These are phyloP conservation scores for Globisporangium camurandrum DNA, from an alignment of 352 stramenopile species.

Conservation along the genomic window DNA sequence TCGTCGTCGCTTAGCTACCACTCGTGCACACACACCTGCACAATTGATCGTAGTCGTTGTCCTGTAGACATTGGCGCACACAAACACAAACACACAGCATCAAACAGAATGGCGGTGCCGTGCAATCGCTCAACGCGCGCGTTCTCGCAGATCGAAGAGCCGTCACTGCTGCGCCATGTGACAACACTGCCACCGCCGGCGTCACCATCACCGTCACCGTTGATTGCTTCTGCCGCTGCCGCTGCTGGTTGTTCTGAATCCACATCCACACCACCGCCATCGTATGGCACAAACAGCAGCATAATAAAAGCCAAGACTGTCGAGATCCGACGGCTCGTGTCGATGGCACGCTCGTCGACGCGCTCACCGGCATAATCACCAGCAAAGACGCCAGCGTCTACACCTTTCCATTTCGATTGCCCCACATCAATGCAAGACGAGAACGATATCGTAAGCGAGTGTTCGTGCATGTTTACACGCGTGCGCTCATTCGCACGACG, in stretches of 20 bases:
- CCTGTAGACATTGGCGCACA: background rate
- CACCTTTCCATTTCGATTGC: too few species aligned
- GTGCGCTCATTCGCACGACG: too few species aligned
- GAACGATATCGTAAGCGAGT: too few species aligned
- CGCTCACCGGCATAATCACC: too few species aligned
- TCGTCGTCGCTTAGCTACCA: too few species aligned
- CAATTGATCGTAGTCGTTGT: too few species aligned
- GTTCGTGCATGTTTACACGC: too few species aligned
- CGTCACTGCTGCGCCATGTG: slow-evolving; percentile 22
- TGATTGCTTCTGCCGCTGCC: slow-evolving; percentile 8
- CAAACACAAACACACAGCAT: background rate
- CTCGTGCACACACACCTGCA: background rate
- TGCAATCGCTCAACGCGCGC: slow-evolving; percentile 33
- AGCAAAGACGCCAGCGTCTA: too few species aligned
- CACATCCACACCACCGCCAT: slow-evolving; percentile 4
- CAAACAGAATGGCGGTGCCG: background rate
- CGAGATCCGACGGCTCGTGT: slow-evolving; percentile 52
- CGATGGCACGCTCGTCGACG: slow-evolving; percentile 24
- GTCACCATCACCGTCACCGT: background rate
- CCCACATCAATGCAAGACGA: too few species aligned
- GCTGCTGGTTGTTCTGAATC: slow-evolving; percentile 6
- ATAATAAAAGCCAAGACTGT: slow-evolving; percentile 33
- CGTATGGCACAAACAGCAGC: slow-evolving; percentile 4
- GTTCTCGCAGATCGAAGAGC: slow-evolving; percentile 63
- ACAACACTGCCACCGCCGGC: background rate